Evolutionary conservation across 116 monocot genomes (phyloP), one percentile per base, ranked within the genome.

Genomic region (Iris pallida): DNA sequence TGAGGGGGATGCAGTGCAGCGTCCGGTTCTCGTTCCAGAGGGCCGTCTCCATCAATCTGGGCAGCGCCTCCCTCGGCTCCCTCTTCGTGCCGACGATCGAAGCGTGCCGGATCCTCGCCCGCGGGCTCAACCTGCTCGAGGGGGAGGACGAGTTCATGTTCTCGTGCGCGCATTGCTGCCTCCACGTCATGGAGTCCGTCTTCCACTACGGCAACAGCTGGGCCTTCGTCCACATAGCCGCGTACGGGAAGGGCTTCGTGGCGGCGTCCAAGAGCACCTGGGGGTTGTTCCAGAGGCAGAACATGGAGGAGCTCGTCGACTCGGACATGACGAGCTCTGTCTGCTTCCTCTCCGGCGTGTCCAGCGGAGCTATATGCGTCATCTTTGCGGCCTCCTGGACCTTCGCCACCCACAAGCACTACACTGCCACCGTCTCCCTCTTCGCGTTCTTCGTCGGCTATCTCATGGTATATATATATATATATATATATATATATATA

Each of bases 111-210:
- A 92, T 97, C 55, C 40, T 97, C 19, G 90, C 92, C 5, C 74
- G 97, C 14, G 92, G 81, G 0, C 83, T 97, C 64, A 97, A 97
- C n/a, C 71, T 97, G 9, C 68, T 97, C 16, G 92, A 92, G 70
- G 97, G 92, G 8, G 97, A 97, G 73, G 97, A 97, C 55, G 97
- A 97, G 69, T 92, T 97, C 85, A 69, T 97, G 81, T 97, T 97
- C 87, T 97, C 97, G 42, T 97, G 97, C 74, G 97, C 92, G 0
- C 92, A 92, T 59, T 97, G 92, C 83, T 97, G 97, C 72, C 89
- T 96, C 42, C 74, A 44, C 20, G 85, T 97, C 61, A 97, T 97
- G 97, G 85, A 97, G 42, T 76, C 81, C 71, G 43, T 97, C 61
- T 97, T 97, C 76, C 77, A 74, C 64, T 90, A 84, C 76, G 97